phyloP scores from a whole-genome alignment of 305 asterid species.

The Ilex paraguariensis region DNA sequence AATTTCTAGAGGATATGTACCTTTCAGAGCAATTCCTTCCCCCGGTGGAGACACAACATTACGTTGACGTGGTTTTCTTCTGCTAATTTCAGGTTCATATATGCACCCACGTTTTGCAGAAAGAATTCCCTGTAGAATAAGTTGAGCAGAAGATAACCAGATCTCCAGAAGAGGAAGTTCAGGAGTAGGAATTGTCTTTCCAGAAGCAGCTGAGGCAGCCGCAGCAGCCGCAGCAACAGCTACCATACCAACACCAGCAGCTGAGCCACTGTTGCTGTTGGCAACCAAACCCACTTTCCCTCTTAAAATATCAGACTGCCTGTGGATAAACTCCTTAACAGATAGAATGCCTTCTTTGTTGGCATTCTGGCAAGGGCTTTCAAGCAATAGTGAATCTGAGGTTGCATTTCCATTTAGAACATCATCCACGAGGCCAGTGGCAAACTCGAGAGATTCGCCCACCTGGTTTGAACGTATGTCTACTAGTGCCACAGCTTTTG shows the following conservation, averaged over 20 bases:
- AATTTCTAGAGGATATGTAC: conserved; percentile 41
- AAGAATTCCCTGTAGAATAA: conserved; percentile 64
- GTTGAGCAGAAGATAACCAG: conserved; percentile 72
- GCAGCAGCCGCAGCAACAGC: conserved; percentile 97
- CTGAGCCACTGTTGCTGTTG: conserved; percentile 47
- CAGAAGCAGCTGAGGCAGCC: conserved; percentile 75
- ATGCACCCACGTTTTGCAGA: conserved; percentile 37
- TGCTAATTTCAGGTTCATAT: conserved; percentile 30
- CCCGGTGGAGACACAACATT: conserved; percentile 25
- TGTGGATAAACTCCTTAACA: conserved; percentile 75
- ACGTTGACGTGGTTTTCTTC: conserved; percentile 22
- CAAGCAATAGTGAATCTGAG: conserved; percentile 84
- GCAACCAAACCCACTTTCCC: conserved; percentile 69
- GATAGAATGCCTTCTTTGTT: conserved; percentile 69
- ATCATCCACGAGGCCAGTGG: conserved; percentile 69
- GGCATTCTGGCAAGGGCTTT: conserved; percentile 54
- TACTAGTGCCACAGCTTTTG: conserved; percentile 71
- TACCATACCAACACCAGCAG: conserved; percentile 80
- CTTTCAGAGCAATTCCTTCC: conserved; percentile 33
- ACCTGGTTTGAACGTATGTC: conserved; percentile 52
- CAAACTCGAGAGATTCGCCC: conserved; percentile 86
- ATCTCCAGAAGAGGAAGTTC: conserved; percentile 75
- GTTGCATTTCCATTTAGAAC: conserved; percentile 77
- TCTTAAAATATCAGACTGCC: conserved; percentile 73
- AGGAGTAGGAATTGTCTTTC: conserved; percentile 46